Evolutionary conservation across 2,329 filamentous ascomycete species (phyloP).

Genomic region (Cyphellophora europaea): DNA sequence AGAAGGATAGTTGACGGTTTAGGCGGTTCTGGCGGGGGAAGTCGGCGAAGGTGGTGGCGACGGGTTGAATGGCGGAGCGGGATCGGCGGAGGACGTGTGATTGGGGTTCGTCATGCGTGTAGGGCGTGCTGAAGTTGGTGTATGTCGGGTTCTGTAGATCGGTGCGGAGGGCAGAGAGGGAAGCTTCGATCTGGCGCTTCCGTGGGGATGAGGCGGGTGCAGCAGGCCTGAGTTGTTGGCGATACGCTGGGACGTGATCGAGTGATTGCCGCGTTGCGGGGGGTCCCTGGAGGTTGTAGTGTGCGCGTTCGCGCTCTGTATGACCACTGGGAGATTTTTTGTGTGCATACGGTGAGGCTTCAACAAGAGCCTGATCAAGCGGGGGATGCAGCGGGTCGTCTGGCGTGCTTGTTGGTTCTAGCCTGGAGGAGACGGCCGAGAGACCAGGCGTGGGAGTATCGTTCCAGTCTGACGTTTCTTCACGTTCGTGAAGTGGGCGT

Average conservation of each 20-base stretch:
- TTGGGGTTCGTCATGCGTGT: constrained; percentile 12
- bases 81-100: constrained; percentile 15
- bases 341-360: constrained; percentile 1
- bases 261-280: no score
- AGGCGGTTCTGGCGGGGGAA: constrained; percentile 14
- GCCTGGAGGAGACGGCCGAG: not conserved
- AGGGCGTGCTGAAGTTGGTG: constrained; percentile 9
- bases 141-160: constrained; percentile 14
- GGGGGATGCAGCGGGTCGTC: not conserved
- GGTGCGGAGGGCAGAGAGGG: constrained; percentile 13
- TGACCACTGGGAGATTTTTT: no score
- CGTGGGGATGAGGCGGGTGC: constrained; percentile 14
- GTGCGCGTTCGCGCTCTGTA: no score
- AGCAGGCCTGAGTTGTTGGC: constrained; percentile 11
- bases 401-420: not conserved
- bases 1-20: constrained; percentile 37
- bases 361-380: constrained; percentile 1
- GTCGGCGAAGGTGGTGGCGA: constrained; percentile 3
- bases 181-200: constrained; percentile 12
- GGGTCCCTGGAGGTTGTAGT: no score
- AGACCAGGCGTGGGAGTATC: constrained; percentile 5
- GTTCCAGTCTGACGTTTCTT: constrained; percentile 9
- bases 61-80: constrained; percentile 13
- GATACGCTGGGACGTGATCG: constrained; percentile 7
- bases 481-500: constrained; percentile 6